phyloP scores from a whole-genome alignment of 345 rosid genomes.

The Citrus trifoliata region DNA sequence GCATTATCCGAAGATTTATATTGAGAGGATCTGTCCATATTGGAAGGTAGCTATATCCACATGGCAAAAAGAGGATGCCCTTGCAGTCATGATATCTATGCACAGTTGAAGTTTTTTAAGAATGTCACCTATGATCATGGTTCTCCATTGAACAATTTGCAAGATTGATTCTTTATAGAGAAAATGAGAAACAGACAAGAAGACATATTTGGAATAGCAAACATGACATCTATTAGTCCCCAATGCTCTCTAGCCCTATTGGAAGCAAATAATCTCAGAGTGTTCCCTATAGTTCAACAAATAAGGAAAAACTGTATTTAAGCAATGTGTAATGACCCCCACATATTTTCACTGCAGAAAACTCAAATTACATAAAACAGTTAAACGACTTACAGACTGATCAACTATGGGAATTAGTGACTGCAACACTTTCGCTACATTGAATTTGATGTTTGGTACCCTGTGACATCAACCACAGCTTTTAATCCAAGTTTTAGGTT shows the following conservation, averaged over 20 bases:
- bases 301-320: neutral
- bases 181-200: neutral
- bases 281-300: neutral
- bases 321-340: neutral
- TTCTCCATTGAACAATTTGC: neutral
- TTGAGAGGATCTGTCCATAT: neutral
- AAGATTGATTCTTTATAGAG: neutral
- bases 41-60: neutral
- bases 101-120: too few relatives aligned
- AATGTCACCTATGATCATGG: neutral
- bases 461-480: conserved; percentile 30
- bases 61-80: neutral
- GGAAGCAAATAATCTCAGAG: neutral
- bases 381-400: conserved; percentile 60
- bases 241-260: neutral
- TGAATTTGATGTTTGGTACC: conserved; percentile 96
- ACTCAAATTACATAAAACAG: neutral
- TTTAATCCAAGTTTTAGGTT: neutral
- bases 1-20: neutral
- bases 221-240: neutral
- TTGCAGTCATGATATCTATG: neutral
- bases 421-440: conserved; percentile 93
- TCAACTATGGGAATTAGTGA: conserved; percentile 80
- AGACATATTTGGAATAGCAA: neutral
- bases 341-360: neutral